Conservation (phyloP, 495 filamentous ascomycete genomes). For the Hyphodiscus hymeniophilus region DNA sequence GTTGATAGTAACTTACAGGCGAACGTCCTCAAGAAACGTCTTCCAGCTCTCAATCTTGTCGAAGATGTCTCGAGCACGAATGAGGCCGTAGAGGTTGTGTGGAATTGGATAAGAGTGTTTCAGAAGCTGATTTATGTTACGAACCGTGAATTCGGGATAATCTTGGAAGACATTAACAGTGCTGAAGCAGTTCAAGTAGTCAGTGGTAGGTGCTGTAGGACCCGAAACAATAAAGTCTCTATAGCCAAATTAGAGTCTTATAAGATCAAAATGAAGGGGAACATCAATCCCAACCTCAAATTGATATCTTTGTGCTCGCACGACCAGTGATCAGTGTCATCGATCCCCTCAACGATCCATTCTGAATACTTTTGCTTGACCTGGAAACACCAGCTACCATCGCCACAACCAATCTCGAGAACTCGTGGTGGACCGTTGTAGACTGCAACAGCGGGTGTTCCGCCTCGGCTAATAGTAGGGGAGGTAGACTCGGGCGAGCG, state of each 20-base stretch:
- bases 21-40: constrained; percentile 21
- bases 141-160: constrained; percentile 20
- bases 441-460: constrained; percentile 5
- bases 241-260: no score
- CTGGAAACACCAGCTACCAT: constrained; percentile 20
- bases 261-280: neutral
- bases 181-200: constrained; percentile 20
- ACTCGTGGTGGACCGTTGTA: constrained; percentile 13
- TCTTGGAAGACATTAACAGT: constrained; percentile 10
- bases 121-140: constrained; percentile 19
- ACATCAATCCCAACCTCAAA: constrained; percentile 7
- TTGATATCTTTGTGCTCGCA: constrained; percentile 4
- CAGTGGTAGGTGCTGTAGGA: neutral
- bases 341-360: constrained; percentile 24
- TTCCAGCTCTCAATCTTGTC: constrained; percentile 19
- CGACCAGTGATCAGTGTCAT: constrained; percentile 22
- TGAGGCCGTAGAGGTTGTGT: constrained; percentile 18
- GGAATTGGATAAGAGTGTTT: constrained; percentile 12
- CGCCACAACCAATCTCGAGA: constrained; percentile 23
- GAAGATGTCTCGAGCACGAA: constrained; percentile 21
- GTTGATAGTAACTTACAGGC: constrained; percentile 9
- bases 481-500: neutral
- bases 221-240: constrained; percentile 23
- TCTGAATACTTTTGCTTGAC: constrained; percentile 17
- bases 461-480: neutral